A percentile compares a stretch with the other conserved stretches of the same genome.
phyloP scores from a whole-genome alignment of 495 filamentous ascomycete species.

The Hypoxylon fuscum region DNA sequence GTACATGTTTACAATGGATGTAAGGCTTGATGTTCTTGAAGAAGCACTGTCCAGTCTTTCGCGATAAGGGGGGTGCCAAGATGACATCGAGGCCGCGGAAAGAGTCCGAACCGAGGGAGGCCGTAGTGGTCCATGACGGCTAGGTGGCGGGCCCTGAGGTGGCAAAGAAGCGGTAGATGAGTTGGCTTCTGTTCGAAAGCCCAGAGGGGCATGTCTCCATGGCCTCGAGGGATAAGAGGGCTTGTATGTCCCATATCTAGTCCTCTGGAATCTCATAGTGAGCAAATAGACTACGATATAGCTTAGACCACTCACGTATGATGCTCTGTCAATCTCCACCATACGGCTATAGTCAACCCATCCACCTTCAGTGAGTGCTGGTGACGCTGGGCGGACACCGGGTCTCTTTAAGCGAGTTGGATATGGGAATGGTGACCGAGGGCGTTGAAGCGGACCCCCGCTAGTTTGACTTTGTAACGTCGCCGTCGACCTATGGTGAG shows the following conservation, averaged over 20 bases:
- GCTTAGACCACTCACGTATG: constrained; percentile 47
- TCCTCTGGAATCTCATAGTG: constrained; percentile 45
- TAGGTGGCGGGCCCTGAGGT: constrained; percentile 40
- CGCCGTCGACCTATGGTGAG: constrained; percentile 61
- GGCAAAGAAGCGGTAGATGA: constrained; percentile 48
- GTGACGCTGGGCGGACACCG: constrained; percentile 70
- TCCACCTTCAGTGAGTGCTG: constrained; percentile 63
- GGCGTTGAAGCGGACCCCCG: constrained; percentile 55
- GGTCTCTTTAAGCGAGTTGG: constrained; percentile 71
- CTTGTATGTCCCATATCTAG: constrained; percentile 53
- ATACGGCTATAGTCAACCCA: constrained; percentile 59
- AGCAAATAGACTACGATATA: constrained; percentile 4
- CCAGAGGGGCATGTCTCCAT: constrained; percentile 44
- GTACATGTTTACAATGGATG: constrained; percentile 54
- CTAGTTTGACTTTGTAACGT: constrained; percentile 56
- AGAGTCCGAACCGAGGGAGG: constrained; percentile 32
- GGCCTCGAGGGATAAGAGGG: constrained; percentile 49
- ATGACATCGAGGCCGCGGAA: constrained; percentile 41
- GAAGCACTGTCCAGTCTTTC: constrained; percentile 37
- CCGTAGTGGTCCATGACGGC: constrained; percentile 26
- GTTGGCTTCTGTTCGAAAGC: constrained; percentile 48
- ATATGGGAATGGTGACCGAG: constrained; percentile 70
- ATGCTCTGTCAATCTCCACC: constrained; percentile 58
- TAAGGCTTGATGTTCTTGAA: constrained; percentile 50
- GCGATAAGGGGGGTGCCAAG: constrained; percentile 34